Conservation (phyloP, 441 rosid genomes). For the Syzygium syzygioides region DNA sequence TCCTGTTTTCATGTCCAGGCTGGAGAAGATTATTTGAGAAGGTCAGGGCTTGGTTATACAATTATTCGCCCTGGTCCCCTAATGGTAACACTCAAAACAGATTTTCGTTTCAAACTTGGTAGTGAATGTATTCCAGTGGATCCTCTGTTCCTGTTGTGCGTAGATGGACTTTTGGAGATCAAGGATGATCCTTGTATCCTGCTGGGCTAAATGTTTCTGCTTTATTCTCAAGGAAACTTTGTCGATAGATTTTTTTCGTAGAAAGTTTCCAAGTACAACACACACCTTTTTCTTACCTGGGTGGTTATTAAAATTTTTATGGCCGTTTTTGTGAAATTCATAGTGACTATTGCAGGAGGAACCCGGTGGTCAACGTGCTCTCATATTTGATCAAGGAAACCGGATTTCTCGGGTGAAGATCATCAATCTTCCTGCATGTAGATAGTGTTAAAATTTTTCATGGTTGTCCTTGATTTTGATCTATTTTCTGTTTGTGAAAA, state of each 20-base stretch:
- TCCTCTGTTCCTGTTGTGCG: not conserved
- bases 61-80: slow-evolving; percentile 94
- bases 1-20: slow-evolving; percentile 33
- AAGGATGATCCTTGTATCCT: not conserved
- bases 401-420: slow-evolving; percentile 74
- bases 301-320: not conserved
- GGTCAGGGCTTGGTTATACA: slow-evolving; percentile 96
- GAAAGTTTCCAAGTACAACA: not conserved
- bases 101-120: slow-evolving; percentile 1
- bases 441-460: not conserved
- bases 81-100: slow-evolving; percentile 30
- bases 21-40: slow-evolving; percentile 89
- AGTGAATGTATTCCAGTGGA: not conserved
- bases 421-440: not conserved
- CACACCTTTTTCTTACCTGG: not conserved
- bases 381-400: slow-evolving; percentile 93
- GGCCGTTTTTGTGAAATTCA: not conserved
- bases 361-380: slow-evolving; percentile 97
- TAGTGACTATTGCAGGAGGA: slow-evolving; percentile 53
- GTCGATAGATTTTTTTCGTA: not conserved
- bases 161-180: not conserved
- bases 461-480: not conserved
- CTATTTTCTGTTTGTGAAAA: not conserved
- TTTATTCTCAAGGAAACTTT: not conserved
- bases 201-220: not conserved